Evolutionary conservation across 768 basidiomycete genomes (phyloP).

Genomic region (Agaricus sinodeliciosus): DNA sequence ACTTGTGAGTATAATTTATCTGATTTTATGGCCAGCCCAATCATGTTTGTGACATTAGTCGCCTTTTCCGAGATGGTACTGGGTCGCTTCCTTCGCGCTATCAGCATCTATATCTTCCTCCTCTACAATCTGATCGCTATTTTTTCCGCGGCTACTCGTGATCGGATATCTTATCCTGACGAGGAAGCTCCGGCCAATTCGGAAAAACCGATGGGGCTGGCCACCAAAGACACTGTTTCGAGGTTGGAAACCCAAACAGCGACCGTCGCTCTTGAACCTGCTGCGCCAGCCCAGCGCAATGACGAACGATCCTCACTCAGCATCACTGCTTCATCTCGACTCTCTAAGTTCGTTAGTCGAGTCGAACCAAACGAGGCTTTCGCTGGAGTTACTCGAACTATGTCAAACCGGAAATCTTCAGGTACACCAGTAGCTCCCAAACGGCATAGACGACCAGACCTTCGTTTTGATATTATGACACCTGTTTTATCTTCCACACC

Average conservation of each 20-base stretch:
- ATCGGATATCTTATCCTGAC: not conserved
- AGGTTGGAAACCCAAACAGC: not conserved
- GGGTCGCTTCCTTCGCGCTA: slow-evolving; percentile 61
- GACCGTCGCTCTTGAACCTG: not conserved
- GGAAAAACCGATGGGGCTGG: not conserved
- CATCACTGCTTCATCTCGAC: slow-evolving; percentile 1
- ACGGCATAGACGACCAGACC: slow-evolving; percentile 4
- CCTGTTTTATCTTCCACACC: not conserved
- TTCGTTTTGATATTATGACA: slow-evolving; percentile 8
- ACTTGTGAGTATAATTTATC: slow-evolving; percentile 40
- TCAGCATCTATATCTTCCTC: slow-evolving; percentile 57
- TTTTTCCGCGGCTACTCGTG: slow-evolving; percentile 19
- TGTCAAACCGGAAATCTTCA: not conserved
- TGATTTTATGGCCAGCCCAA: not conserved
- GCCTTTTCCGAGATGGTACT: slow-evolving; percentile 61
- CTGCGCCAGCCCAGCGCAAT: not conserved
- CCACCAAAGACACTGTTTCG: not conserved
- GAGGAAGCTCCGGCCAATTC: not conserved
- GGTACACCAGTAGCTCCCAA: not conserved
- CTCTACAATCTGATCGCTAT: slow-evolving; percentile 48
- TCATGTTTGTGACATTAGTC: slow-evolving; percentile 29
- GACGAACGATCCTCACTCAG: not conserved
- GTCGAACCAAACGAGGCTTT: slow-evolving; percentile 1
- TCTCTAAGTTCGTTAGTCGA: slow-evolving; percentile 4
- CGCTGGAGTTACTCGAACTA: not conserved